These are phyloP conservation scores for Amoebophrya sp. DNA, from an alignment of 169 alveolate genomes.

Conservation along the genomic window DNA sequence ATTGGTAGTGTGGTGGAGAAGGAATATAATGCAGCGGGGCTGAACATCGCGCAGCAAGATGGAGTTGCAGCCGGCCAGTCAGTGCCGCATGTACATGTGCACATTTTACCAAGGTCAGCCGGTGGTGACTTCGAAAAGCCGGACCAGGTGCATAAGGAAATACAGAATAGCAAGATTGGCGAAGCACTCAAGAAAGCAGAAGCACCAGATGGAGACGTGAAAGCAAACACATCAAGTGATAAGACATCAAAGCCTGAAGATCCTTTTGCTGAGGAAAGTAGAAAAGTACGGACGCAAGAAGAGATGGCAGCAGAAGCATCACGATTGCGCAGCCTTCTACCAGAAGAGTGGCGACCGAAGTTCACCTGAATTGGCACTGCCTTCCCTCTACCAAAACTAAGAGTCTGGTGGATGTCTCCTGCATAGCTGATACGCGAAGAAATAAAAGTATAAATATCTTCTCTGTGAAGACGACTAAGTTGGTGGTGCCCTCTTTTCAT, in stretches of 20 bases:
- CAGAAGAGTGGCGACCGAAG: neutral
- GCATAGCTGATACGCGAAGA: too few relatives aligned
- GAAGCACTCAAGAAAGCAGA: neutral
- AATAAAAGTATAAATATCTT: too few relatives aligned
- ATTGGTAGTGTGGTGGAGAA: neutral
- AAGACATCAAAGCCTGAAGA: too few relatives aligned
- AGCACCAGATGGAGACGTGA: neutral
- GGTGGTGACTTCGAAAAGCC: neutral
- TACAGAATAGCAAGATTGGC: neutral
- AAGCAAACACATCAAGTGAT: too few relatives aligned
- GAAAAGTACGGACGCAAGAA: neutral
- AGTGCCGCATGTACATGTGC: neutral
- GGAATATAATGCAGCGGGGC: neutral
- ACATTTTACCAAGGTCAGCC: neutral
- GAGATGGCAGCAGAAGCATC: neutral
- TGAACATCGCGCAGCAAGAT: conserved; percentile 21
- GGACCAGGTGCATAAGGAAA: neutral
- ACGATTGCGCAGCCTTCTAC: neutral
- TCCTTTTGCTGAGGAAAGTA: neutral
- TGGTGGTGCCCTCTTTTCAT: too few relatives aligned
- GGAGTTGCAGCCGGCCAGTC: neutral
- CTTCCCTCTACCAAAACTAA: too few relatives aligned
- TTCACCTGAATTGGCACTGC: too few relatives aligned
- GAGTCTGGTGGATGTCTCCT: too few relatives aligned
- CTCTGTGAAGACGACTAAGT: too few relatives aligned